A percentile compares a stretch with the other conserved stretches of the same genome.
Evolutionary conservation across 2,329 filamentous ascomycete genomes (phyloP).

Genomic region (Calonectria montana): DNA sequence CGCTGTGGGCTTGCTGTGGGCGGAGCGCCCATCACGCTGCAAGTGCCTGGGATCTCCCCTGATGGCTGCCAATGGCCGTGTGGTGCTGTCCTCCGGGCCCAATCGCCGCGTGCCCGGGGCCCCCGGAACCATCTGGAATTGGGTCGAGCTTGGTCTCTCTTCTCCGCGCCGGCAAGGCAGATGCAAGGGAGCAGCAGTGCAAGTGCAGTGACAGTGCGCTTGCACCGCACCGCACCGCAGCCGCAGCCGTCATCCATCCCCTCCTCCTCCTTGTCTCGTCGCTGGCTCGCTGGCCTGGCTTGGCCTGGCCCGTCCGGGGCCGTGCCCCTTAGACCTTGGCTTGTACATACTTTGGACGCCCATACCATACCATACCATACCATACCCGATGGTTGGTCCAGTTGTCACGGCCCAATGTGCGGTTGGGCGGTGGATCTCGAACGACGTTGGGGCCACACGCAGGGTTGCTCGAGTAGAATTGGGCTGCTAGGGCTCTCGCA

Average conservation of each 20-base stretch:
- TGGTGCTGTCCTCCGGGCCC: not conserved
- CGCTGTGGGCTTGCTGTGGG: not conserved
- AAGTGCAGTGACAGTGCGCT: not conserved
- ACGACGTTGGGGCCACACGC: conserved; percentile 33
- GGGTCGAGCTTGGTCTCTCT: not conserved
- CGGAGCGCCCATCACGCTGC: not conserved
- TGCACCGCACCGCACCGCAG: not conserved
- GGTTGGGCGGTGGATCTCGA: conserved; percentile 42
- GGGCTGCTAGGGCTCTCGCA: conserved; percentile 38
- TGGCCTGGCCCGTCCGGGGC: not conserved
- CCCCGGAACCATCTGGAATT: conserved; percentile 1
- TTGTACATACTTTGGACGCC: too few relatives aligned
- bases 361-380: not conserved
- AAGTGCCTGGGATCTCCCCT: not conserved
- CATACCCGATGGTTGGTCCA: conserved; percentile 31
- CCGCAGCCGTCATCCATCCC: conserved; percentile 10
- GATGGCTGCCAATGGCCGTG: not conserved
- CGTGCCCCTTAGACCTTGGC: not conserved
- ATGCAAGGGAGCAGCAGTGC: conserved; percentile 9
- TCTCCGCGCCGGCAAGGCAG: not conserved
- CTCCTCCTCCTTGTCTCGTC: not conserved
- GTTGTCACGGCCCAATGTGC: conserved; percentile 35
- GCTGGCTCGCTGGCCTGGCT: not conserved
- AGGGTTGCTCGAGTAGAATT: conserved; percentile 38
- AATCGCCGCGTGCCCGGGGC: not conserved